phyloP scores from a whole-genome alignment of 768 basidiomycete species.

The Paxillus rubicundulus region DNA sequence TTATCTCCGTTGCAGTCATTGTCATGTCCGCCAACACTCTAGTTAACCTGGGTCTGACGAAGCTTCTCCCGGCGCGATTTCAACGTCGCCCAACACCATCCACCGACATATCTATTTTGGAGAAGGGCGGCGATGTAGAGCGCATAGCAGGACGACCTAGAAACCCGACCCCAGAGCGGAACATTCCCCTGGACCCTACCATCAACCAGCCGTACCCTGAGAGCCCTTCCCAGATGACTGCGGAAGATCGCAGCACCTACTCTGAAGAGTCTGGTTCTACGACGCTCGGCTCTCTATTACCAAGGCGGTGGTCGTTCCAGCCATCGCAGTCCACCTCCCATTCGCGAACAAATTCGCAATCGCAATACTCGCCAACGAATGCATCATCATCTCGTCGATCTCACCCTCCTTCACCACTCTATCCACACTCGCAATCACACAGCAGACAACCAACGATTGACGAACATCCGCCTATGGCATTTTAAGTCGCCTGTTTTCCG shows the following conservation, averaged over 20 bases:
- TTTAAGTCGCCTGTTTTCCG: slow-evolving; percentile 8
- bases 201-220: slow-evolving; percentile 46
- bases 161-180: slow-evolving; percentile 55
- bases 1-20: slow-evolving; percentile 69
- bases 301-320: slow-evolving; percentile 33
- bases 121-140: slow-evolving; percentile 27
- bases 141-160: slow-evolving; percentile 35
- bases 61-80: slow-evolving; percentile 20
- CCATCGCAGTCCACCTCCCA: slow-evolving; percentile 26
- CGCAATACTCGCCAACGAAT: slow-evolving; percentile 29
- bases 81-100: slow-evolving; percentile 14
- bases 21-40: slow-evolving; percentile 67
- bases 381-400: slow-evolving; percentile 32
- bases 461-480: slow-evolving; percentile 20
- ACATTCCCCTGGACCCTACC: slow-evolving; percentile 38
- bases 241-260: slow-evolving; percentile 26
- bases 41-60: slow-evolving; percentile 44
- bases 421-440: slow-evolving; percentile 25
- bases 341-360: slow-evolving; percentile 31
- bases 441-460: slow-evolving; percentile 35
- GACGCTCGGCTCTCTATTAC: slow-evolving; percentile 34
- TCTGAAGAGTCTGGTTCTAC: slow-evolving; percentile 36
- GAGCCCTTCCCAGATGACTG: slow-evolving; percentile 24
- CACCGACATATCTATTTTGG: slow-evolving; percentile 22
- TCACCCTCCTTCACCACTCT: slow-evolving; percentile 30